Conservation (phyloP, 2,329 filamentous ascomycete species). For the Scedosporium apiospermum region DNA sequence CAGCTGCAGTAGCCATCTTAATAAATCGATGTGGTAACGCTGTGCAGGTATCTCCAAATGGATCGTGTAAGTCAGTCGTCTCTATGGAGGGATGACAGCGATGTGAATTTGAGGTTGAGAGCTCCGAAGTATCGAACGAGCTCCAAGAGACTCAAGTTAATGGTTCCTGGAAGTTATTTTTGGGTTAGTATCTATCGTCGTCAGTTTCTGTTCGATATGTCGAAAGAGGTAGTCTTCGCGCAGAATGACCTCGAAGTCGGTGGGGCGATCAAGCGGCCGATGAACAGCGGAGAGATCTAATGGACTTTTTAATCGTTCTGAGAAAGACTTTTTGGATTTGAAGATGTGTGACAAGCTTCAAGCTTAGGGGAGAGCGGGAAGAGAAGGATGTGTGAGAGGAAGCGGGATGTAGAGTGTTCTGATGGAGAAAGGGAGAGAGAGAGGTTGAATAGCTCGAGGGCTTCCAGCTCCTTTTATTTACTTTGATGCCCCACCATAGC, state of each 20-base stretch:
- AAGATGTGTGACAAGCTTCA: slow-evolving; percentile 13
- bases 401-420: slow-evolving; percentile 9
- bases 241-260: slow-evolving; percentile 33
- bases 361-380: slow-evolving; percentile 9
- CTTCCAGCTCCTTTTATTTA: slow-evolving; percentile 32
- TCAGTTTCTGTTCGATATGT: slow-evolving; percentile 35
- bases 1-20: slow-evolving; percentile 69
- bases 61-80: too few relatives aligned
- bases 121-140: slow-evolving; percentile 36
- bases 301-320: slow-evolving; percentile 27
- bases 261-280: slow-evolving; percentile 36
- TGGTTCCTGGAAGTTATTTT: slow-evolving; percentile 38
- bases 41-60: not conserved
- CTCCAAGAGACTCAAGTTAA: slow-evolving; percentile 52
- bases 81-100: slow-evolving; percentile 4
- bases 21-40: slow-evolving; percentile 17
- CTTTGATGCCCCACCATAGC: slow-evolving; percentile 24
- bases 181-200: slow-evolving; percentile 34
- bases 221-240: slow-evolving; percentile 32
- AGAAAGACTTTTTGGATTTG: slow-evolving; percentile 18
- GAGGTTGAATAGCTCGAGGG: slow-evolving; percentile 11
- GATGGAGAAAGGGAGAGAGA: slow-evolving; percentile 13
- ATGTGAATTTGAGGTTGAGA: slow-evolving; percentile 27
- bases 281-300: slow-evolving; percentile 37
- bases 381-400: slow-evolving; percentile 9